These are phyloP conservation scores for Bruguiera parviflora DNA, from an alignment of 345 rosid species.

Conservation along the genomic window DNA sequence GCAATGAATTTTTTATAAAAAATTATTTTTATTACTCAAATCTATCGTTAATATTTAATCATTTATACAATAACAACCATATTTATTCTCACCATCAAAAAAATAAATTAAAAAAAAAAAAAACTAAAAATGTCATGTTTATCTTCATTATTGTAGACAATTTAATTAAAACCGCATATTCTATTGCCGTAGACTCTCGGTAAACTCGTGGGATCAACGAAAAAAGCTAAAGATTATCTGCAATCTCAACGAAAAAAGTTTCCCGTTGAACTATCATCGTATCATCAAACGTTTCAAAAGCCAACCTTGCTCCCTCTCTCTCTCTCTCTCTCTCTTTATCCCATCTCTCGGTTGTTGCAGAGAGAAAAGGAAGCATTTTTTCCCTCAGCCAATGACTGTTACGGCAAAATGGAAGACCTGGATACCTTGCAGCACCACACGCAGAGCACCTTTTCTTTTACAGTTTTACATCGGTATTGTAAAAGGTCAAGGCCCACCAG, in stretches of 20 bases:
- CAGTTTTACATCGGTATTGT: conserved; percentile 27
- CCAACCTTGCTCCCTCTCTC: neutral
- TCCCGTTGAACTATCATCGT: neutral
- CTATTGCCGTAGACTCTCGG: neutral
- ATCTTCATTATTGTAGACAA: no score
- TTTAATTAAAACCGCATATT: no score
- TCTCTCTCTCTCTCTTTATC: neutral
- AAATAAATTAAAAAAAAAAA: no score
- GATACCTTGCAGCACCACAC: conserved; percentile 19
- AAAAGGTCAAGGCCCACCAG: conserved; percentile 23
- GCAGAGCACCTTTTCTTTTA: conserved; percentile 18
- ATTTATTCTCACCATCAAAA: no score
- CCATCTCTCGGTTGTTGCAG: neutral
- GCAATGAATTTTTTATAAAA: no score
- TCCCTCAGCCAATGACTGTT: conserved; percentile 5
- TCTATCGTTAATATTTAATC: no score
- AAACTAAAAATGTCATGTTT: no score
- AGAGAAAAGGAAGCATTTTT: conserved; percentile 11
- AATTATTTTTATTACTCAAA: no score
- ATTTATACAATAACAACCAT: no score
- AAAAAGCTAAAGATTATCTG: conserved; percentile 26
- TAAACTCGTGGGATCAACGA: conserved; percentile 2
- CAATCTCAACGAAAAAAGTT: conserved; percentile 27
- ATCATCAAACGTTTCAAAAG: conserved; percentile 15
- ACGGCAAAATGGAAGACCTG: conserved; percentile 34